Conservation (phyloP, 2,329 filamentous ascomycete genomes). For the Teratosphaeria nubilosa region DNA sequence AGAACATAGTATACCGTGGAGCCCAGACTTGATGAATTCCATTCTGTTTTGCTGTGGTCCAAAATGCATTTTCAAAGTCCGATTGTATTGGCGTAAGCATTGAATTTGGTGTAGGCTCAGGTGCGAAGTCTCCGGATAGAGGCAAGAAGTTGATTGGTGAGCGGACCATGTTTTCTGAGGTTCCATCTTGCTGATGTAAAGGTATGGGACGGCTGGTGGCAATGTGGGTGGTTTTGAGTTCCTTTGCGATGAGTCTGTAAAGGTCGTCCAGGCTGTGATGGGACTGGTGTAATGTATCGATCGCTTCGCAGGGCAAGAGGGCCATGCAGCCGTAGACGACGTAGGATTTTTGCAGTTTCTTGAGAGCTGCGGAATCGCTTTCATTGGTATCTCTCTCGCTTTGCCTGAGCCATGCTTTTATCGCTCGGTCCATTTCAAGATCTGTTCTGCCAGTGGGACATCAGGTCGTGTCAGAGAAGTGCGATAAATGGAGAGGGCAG, state of each 20-base stretch:
- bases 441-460: neutral
- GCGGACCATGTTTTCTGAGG: constrained; percentile 54
- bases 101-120: constrained; percentile 16
- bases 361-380: neutral
- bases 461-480: neutral
- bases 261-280: constrained; percentile 25
- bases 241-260: constrained; percentile 31
- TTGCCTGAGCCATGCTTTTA: neutral
- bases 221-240: constrained; percentile 44
- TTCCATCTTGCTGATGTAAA: neutral
- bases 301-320: constrained; percentile 42
- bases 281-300: constrained; percentile 28
- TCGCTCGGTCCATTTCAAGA: neutral
- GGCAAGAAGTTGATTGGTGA: constrained; percentile 60
- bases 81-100: constrained; percentile 14
- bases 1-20: constrained; percentile 89
- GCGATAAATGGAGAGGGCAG: neutral
- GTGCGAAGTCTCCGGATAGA: constrained; percentile 66
- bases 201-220: constrained; percentile 51
- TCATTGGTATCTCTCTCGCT: neutral
- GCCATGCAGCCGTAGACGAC: constrained; percentile 49
- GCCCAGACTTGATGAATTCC: constrained; percentile 79
- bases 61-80: constrained; percentile 62
- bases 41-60: constrained; percentile 65
- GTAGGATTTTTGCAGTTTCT: constrained; percentile 29